Base-by-base conservation (phyloP, 2,329 filamentous ascomycete genomes). In the Colletotrichum melonis region DNA sequence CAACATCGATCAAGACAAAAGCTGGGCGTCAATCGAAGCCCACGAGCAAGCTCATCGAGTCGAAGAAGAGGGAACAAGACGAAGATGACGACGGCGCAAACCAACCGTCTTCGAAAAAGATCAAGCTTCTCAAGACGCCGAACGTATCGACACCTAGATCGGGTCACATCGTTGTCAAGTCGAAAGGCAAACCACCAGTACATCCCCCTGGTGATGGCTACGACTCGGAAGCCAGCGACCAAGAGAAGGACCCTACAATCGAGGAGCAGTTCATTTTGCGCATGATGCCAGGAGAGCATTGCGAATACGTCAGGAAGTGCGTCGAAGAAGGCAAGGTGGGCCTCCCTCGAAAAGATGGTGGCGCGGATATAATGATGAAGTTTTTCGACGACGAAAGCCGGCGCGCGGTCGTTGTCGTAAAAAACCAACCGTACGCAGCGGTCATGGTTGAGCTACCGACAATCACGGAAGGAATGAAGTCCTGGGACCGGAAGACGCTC, bases 181-280 rank as follows among this genome's bases (percentile, higher is more conserved):
- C 90, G 62, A 91, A 92, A 77, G 92, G 92, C n/a, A 89, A 91
- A 75, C 87, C 90, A 1, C 92, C 94, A 7, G 86, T 89, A 38
- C 90, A 94, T 75, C 91, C 92, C 5, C 89, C 91, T 1, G 97
- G 97, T 64, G 95, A 97, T 69, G 97, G 96, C 8, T 99, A 98
- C 83, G 97, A 99, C 81, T 98, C 95, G 3, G 97, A 98, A 82
- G 95, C 95, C 14, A 97, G 95, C 68, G 97, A 98, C 79, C 91
- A 92, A 16, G 97, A 99, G 82, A 83, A 86, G 11, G 97, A 99
- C 79, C 97, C 97, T 0, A 89, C 93, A 1, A 94, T 97, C 74
- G 96, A 98, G 82, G 93, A 96, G 79, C 93, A 97, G 76, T 94
- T 98, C 76, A 88, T 99, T 9, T 83, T 99, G 74, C 94, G 97